Conservation (phyloP, 805 yeast species). For the Schizosaccharomyces cryophilus region DNA sequence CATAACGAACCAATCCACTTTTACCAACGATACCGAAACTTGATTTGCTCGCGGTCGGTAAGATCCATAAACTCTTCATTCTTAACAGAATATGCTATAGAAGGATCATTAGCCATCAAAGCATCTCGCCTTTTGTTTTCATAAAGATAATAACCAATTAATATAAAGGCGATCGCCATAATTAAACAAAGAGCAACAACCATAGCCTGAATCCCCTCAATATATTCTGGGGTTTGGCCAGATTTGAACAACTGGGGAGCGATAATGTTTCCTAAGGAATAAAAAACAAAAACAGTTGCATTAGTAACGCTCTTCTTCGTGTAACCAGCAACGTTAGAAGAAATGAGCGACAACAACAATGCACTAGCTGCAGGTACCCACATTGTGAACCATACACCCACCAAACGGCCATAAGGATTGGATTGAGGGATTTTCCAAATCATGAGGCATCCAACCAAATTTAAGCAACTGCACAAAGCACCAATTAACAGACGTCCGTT, state of each 20-base stretch:
- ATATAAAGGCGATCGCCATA: slow-evolving; percentile 13
- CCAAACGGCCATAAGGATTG: not conserved
- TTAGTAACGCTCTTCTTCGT: slow-evolving; percentile 29
- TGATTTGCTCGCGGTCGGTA: slow-evolving; percentile 30
- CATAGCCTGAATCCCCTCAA: slow-evolving; percentile 32
- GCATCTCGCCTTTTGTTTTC: slow-evolving; percentile 20
- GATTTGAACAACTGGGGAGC: slow-evolving; percentile 42
- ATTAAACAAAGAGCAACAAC: slow-evolving; percentile 18
- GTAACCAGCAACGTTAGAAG: slow-evolving; percentile 30
- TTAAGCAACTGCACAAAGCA: not conserved
- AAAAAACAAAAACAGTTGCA: slow-evolving; percentile 23
- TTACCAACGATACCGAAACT: slow-evolving; percentile 23
- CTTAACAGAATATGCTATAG: slow-evolving; percentile 12
- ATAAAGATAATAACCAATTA: slow-evolving; percentile 9
- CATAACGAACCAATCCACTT: not conserved
- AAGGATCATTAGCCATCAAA: slow-evolving; percentile 6
- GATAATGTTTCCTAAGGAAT: slow-evolving; percentile 28
- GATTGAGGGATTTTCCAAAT: not conserved
- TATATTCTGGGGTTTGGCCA: slow-evolving; percentile 32
- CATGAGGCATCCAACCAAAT: not conserved
- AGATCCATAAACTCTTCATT: slow-evolving; percentile 27
- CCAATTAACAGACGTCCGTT: not conserved
- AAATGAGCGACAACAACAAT: slow-evolving; percentile 9
- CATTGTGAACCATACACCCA: not conserved
- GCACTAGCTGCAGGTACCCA: not conserved